Conservation (phyloP, 441 rosid genomes). For the Eutrema salsugineum region DNA sequence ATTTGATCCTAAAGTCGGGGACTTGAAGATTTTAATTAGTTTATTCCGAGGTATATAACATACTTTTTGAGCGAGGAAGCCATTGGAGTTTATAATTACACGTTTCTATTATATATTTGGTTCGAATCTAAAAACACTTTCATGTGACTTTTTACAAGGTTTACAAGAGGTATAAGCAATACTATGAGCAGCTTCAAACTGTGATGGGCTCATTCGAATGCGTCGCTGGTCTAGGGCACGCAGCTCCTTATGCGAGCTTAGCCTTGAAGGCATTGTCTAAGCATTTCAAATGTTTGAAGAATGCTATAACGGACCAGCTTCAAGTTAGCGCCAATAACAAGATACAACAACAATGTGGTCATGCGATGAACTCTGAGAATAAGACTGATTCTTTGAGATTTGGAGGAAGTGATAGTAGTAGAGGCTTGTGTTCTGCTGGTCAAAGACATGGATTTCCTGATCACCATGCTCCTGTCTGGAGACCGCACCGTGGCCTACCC, state of each 20-base stretch:
- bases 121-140: slow-evolving; percentile 27
- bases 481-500: slow-evolving; percentile 88
- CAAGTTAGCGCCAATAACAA: slow-evolving; percentile 42
- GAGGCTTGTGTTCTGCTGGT: slow-evolving; percentile 35
- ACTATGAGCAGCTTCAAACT: slow-evolving; percentile 75
- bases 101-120: not conserved
- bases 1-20: slow-evolving; percentile 38
- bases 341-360: slow-evolving; percentile 30
- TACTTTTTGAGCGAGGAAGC: slow-evolving; percentile 2
- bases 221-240: slow-evolving; percentile 76
- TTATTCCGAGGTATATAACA: slow-evolving; percentile 29
- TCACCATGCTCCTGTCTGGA: slow-evolving; percentile 78
- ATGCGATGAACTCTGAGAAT: slow-evolving; percentile 27
- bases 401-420: slow-evolving; percentile 38
- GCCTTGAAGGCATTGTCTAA: slow-evolving; percentile 73
- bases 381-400: slow-evolving; percentile 44
- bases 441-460: slow-evolving; percentile 45
- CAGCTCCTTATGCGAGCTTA: slow-evolving; percentile 72
- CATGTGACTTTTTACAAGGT: slow-evolving; percentile 41
- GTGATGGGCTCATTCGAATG: slow-evolving; percentile 73
- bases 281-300: slow-evolving; percentile 70
- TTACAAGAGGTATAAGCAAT: slow-evolving; percentile 72
- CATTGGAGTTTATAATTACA: not conserved
- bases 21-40: slow-evolving; percentile 6
- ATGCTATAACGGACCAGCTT: slow-evolving; percentile 72